Percentiles rank a stretch among this genome's conserved stretches.
Evolutionary conservation across 179 eudicot genomes (phyloP).

Genomic region (Monotropa hypopitys): DNA sequence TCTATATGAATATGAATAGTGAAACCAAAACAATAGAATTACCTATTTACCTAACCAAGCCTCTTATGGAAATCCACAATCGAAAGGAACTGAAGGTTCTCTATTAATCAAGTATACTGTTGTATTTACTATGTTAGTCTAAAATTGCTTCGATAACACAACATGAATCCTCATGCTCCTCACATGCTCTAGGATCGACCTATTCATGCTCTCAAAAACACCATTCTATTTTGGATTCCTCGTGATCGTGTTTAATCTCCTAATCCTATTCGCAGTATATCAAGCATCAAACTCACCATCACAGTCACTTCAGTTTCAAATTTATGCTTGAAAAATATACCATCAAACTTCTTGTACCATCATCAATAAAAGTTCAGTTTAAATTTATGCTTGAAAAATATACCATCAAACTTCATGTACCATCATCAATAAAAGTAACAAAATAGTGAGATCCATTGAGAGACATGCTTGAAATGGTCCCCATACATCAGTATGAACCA

Average conservation of each 20-base stretch:
- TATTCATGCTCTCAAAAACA: neutral
- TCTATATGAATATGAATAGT: neutral
- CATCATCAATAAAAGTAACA: too few species aligned
- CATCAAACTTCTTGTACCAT: slow-evolving; percentile 5
- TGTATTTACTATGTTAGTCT: neutral
- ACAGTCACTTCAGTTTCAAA: too few species aligned
- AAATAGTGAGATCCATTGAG: too few species aligned
- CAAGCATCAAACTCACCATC: too few species aligned
- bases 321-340: slow-evolving; percentile 1
- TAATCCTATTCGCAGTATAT: neutral
- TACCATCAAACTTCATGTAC: slow-evolving; percentile 7
- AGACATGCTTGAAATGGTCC: too few species aligned
- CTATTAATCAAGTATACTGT: too few species aligned
- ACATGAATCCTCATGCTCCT: neutral
- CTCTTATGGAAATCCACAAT: neutral
- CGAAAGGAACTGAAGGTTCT: neutral
- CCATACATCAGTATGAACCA: too few species aligned
- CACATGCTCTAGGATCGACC: neutral
- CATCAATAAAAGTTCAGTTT: too few species aligned
- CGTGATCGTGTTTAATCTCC: neutral
- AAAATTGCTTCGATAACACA: neutral
- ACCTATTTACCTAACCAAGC: neutral
- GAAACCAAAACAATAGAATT: neutral
- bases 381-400: slow-evolving; percentile 1
- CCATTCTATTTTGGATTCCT: neutral